Evolutionary conservation across 2,329 filamentous ascomycete species (phyloP).

Genomic region (Cercospora sp.): DNA sequence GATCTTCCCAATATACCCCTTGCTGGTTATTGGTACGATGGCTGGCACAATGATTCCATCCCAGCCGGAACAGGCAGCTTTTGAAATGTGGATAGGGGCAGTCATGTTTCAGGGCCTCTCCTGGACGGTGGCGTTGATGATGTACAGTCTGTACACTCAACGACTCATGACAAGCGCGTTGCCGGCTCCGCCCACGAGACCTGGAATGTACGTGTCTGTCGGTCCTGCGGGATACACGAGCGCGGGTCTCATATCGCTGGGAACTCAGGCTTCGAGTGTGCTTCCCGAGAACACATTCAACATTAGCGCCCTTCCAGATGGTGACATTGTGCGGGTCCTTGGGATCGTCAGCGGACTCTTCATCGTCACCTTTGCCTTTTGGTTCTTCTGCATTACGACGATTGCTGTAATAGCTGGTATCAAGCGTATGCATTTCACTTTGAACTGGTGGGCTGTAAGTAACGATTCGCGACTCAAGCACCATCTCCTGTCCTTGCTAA

Average conservation of each 20-base stretch:
- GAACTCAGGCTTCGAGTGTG: constrained; percentile 43
- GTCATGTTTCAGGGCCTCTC: constrained; percentile 50
- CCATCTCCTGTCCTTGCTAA: neutral
- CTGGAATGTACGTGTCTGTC: constrained; percentile 57
- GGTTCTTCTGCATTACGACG: constrained; percentile 52
- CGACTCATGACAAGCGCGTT: constrained; percentile 47
- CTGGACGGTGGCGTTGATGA: constrained; percentile 47
- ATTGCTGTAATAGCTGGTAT: constrained; percentile 43
- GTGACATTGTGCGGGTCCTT: constrained; percentile 44
- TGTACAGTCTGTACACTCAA: constrained; percentile 49
- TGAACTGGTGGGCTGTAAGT: constrained; percentile 58
- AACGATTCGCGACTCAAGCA: too few species aligned
- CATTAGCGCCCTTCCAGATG: constrained; percentile 37
- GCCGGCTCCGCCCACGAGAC: constrained; percentile 45
- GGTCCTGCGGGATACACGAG: constrained; percentile 49
- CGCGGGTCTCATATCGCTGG: constrained; percentile 52
- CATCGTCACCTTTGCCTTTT: constrained; percentile 53
- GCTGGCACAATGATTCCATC: constrained; percentile 4
- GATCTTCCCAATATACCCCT: neutral
- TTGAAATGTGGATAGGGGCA: constrained; percentile 48
- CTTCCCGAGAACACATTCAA: constrained; percentile 40
- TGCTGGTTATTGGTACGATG: neutral
- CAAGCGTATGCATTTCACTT: constrained; percentile 50
- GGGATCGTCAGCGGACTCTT: constrained; percentile 49
- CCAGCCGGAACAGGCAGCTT: constrained; percentile 46